Evolutionary conservation across 306 rosid species (phyloP), one percentile per base, ranked within the genome.

Genomic region (Erythrophleum fordii): DNA sequence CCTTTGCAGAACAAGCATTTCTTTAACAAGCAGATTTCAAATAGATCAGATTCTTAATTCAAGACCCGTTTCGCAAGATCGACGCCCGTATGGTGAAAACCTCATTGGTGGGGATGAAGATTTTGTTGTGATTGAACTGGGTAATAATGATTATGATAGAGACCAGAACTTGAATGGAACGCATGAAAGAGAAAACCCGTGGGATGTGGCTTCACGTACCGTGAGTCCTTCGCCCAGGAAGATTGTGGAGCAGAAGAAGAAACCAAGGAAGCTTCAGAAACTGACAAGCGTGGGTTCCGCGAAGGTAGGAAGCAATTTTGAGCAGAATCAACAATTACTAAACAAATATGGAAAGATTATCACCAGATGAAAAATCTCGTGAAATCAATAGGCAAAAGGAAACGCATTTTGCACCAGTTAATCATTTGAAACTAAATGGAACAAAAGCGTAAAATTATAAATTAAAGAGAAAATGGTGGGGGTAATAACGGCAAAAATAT

Each of bases 1-100:
- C 28, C 98, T 96, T 64, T 96, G 99, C 45, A 86, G 99, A 73
- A 89, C 94, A 39, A 88, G 88, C 75, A 87, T 93, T 87, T 95
- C 97, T 1, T 56, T 86, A 34, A 69, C 89, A 20, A 79, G 77
- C 44, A 73, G 85, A 46, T 88, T 80, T 72, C 90, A 72, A 0
- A 51, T 81, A 46, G 88, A 87, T 41, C 94, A 73, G 83, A 79
- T 90, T 62, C 66, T 90, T n/a, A 82, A 44, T 17, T 77, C 81
- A 3, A 85, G 81, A 76, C 61, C 88, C 49, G 74, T 88, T 6
- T 62, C 89, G 8, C 84, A 55, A 41, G 85, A 81, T 77, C 89
- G 87, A 59, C 80, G 68, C 34, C 87, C 81, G 0, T 41, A 69
- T 1, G 5, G 42, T 3, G 86, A 88, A 49, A 83, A 59, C 59